These are phyloP conservation scores for Dovyalis caffra DNA, from an alignment of 345 rosid species.

Conservation along the genomic window DNA sequence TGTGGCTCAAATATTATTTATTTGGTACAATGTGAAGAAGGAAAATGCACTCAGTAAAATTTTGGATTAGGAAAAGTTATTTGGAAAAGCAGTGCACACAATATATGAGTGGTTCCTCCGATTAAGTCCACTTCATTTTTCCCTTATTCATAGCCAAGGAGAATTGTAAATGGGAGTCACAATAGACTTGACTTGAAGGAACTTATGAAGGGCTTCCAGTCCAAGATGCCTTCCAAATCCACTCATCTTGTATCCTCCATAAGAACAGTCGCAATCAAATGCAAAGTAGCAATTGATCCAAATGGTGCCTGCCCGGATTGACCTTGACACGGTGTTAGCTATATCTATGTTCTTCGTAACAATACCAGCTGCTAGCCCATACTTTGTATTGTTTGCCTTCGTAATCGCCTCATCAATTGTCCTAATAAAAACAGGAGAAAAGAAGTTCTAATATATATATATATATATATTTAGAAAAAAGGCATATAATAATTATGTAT, in stretches of 20 bases:
- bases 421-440: slow-evolving; percentile 26
- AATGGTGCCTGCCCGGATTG: slow-evolving; percentile 57
- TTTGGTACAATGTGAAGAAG: too few species aligned
- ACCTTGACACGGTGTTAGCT: slow-evolving; percentile 68
- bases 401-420: slow-evolving; percentile 64
- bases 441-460: too few species aligned
- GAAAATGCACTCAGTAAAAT: too few species aligned
- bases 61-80: too few species aligned
- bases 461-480: too few species aligned
- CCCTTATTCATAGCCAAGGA: slow-evolving; percentile 60
- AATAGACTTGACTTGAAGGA: slow-evolving; percentile 61
- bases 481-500: too few species aligned
- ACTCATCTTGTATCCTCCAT: slow-evolving; percentile 73
- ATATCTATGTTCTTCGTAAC: slow-evolving; percentile 57
- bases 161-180: slow-evolving; percentile 63
- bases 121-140: too few species aligned
- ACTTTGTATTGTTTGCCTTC: slow-evolving; percentile 60
- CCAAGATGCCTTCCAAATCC: slow-evolving; percentile 70
- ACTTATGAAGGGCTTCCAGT: slow-evolving; percentile 55
- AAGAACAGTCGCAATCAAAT: slow-evolving; percentile 58
- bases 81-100: too few species aligned
- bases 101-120: too few species aligned
- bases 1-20: too few species aligned
- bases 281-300: slow-evolving; percentile 77
- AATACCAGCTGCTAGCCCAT: slow-evolving; percentile 81